A percentile compares a stretch with the other conserved stretches of the same genome.
phyloP scores from a whole-genome alignment of 768 basidiomycete species.

The Gyrodon lividus region DNA sequence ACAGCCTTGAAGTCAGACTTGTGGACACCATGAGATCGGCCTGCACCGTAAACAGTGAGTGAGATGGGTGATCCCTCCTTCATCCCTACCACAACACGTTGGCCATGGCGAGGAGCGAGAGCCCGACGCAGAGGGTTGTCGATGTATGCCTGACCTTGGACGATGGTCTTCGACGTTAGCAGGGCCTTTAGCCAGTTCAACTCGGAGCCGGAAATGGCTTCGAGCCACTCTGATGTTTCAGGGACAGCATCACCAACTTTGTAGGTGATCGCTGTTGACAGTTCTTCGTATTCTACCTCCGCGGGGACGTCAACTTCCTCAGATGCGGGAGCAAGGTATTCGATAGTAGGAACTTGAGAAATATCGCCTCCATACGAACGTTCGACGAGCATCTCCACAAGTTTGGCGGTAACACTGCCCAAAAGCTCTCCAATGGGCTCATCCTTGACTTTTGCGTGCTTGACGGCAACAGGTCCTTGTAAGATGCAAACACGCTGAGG shows the following conservation, averaged over 20 bases:
- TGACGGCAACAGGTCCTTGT: slow-evolving; percentile 94
- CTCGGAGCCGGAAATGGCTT: slow-evolving; percentile 76
- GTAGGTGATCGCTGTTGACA: slow-evolving; percentile 46
- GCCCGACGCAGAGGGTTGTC: slow-evolving; percentile 88
- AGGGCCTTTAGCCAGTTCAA: slow-evolving; percentile 87
- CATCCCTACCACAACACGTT: slow-evolving; percentile 68
- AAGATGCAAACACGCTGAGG: slow-evolving; percentile 97
- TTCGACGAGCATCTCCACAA: slow-evolving; percentile 77
- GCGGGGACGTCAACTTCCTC: slow-evolving; percentile 35
- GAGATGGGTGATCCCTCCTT: slow-evolving; percentile 49
- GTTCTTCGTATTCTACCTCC: slow-evolving; percentile 43
- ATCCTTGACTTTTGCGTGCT: slow-evolving; percentile 83
- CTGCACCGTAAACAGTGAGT: slow-evolving; percentile 71
- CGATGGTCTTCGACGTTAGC: slow-evolving; percentile 74
- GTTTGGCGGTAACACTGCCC: slow-evolving; percentile 77
- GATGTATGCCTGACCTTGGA: slow-evolving; percentile 83
- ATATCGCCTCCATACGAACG: slow-evolving; percentile 76
- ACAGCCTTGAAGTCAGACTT: slow-evolving; percentile 79
- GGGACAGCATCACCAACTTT: slow-evolving; percentile 57
- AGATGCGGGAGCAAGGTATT: slow-evolving; percentile 73
- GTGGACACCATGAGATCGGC: slow-evolving; percentile 77
- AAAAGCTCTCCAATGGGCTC: slow-evolving; percentile 93
- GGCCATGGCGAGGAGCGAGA: slow-evolving; percentile 76
- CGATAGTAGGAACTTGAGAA: slow-evolving; percentile 72
- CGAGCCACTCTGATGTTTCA: slow-evolving; percentile 71